Evolutionary conservation across 2,329 filamentous ascomycete species (phyloP), one percentile per base, ranked within the genome.

Genomic region (Fusarium cyanostomum): DNA sequence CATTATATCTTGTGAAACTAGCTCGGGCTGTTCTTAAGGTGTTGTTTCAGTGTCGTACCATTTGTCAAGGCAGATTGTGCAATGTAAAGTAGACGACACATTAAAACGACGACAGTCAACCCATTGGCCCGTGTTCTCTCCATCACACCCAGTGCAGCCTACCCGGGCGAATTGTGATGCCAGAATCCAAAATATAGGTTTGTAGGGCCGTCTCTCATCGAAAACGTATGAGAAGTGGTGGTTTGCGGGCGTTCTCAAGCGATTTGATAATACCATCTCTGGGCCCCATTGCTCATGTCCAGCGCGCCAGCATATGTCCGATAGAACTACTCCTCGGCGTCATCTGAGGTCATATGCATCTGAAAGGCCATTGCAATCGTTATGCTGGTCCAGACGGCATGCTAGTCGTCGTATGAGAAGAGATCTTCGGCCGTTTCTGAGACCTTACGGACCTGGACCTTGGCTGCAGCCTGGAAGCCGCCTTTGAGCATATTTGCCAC

Each of bases 61-160:
- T n/a, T n/a, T n/a, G n/a, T n/a, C n/a, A n/a, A n/a, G n/a, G n/a
- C n/a, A n/a, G n/a, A n/a, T n/a, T n/a, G n/a, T n/a, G n/a, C n/a
- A n/a, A n/a, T n/a, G n/a, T n/a, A n/a, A n/a, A n/a, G n/a, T n/a
- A n/a, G n/a, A n/a, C n/a, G n/a, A n/a, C n/a, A n/a, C n/a, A n/a
- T n/a, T n/a, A n/a, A n/a, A n/a, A n/a, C n/a, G n/a, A n/a, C n/a
- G n/a, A n/a, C n/a, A n/a, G n/a, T n/a, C n/a, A n/a, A n/a, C n/a
- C n/a, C n/a, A n/a, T n/a, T n/a, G n/a, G n/a, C n/a, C n/a, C n/a
- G n/a, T n/a, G n/a, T n/a, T n/a, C n/a, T n/a, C n/a, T n/a, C n/a
- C n/a, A n/a, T 62, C 34, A 53, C 6, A 46, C 42, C 18, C 46
- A 24, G 15, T 48, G 28, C n/a, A 53, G 33, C 13, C 51, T 39